Evolutionary conservation across 495 filamentous ascomycete species (phyloP).

Genomic region (Pyrenopolyporus hunteri): DNA sequence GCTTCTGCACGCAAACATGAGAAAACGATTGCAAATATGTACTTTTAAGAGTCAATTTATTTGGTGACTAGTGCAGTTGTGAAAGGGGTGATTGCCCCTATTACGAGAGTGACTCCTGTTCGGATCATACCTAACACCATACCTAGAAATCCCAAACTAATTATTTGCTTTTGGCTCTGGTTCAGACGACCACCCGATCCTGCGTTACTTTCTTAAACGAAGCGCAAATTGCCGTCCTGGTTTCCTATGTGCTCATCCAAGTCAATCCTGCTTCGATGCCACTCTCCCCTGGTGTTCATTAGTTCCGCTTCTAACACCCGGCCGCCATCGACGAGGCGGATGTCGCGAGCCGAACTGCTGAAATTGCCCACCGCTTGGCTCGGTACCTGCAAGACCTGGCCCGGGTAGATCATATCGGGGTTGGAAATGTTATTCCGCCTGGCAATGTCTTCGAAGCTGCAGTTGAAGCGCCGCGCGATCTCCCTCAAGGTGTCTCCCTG

Average conservation of each 20-base stretch:
- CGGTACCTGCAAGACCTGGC: conserved; percentile 41
- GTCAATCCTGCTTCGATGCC: conserved; percentile 43
- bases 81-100: too few species aligned
- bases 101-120: too few species aligned
- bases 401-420: conserved; percentile 48
- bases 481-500: conserved; percentile 45
- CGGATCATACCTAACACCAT: too few species aligned
- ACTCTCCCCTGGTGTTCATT: conserved; percentile 40
- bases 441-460: conserved; percentile 42
- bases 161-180: too few species aligned
- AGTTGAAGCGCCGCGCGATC: conserved; percentile 36
- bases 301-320: conserved; percentile 49
- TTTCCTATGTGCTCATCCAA: conserved; percentile 54
- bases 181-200: not conserved
- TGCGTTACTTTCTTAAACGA: not conserved
- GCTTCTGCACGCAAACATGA: too few species aligned
- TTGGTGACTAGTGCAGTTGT: too few species aligned
- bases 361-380: conserved; percentile 51
- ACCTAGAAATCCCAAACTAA: too few species aligned
- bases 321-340: conserved; percentile 47
- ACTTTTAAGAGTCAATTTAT: too few species aligned
- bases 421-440: conserved; percentile 41
- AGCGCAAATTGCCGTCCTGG: conserved; percentile 45
- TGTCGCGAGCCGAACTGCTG: conserved; percentile 45
- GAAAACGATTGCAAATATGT: too few species aligned